Conservation (phyloP, 768 basidiomycete species). For the Wakefieldia striispora region DNA sequence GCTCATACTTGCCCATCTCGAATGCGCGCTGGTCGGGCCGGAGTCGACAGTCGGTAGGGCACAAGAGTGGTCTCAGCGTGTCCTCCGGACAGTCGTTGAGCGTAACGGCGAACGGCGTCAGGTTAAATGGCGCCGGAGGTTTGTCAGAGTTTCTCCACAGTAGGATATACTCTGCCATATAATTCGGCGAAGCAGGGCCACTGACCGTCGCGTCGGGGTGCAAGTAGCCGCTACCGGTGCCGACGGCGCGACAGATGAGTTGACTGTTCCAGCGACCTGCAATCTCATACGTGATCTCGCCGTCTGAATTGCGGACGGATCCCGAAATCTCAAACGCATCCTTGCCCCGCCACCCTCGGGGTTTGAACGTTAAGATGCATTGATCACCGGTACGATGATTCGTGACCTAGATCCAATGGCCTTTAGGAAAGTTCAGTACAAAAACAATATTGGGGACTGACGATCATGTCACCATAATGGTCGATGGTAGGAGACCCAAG, state of each 20-base stretch:
- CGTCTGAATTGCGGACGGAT: slow-evolving; percentile 64
- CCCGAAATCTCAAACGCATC: slow-evolving; percentile 94
- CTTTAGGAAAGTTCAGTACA: background rate
- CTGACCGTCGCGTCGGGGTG: slow-evolving; percentile 69
- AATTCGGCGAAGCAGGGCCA: slow-evolving; percentile 41
- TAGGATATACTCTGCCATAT: slow-evolving; percentile 70
- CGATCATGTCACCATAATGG: slow-evolving; percentile 93
- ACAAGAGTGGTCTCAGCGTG: slow-evolving; percentile 66
- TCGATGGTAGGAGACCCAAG: slow-evolving; percentile 85
- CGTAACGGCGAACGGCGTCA: slow-evolving; percentile 92
- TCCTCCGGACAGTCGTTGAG: slow-evolving; percentile 83
- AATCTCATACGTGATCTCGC: slow-evolving; percentile 77
- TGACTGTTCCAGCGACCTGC: slow-evolving; percentile 96
- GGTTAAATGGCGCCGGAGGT: slow-evolving; percentile 81
- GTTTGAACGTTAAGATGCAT: slow-evolving; percentile 92
- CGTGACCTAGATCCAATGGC: slow-evolving; percentile 44
- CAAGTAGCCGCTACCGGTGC: slow-evolving; percentile 55
- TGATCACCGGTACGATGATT: slow-evolving; percentile 90
- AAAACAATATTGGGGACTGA: slow-evolving; percentile 40
- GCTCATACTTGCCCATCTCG: slow-evolving; percentile 82
- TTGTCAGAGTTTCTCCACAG: slow-evolving; percentile 95
- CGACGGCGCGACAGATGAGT: slow-evolving; percentile 78
- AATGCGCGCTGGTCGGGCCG: slow-evolving; percentile 95
- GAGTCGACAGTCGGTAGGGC: slow-evolving; percentile 89
- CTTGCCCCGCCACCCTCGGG: slow-evolving; percentile 89